A percentile compares a stretch with the other conserved stretches of the same genome.
Evolutionary conservation across 208 protist genomes (phyloP).

Genomic region (Leishmania aethiopica): DNA sequence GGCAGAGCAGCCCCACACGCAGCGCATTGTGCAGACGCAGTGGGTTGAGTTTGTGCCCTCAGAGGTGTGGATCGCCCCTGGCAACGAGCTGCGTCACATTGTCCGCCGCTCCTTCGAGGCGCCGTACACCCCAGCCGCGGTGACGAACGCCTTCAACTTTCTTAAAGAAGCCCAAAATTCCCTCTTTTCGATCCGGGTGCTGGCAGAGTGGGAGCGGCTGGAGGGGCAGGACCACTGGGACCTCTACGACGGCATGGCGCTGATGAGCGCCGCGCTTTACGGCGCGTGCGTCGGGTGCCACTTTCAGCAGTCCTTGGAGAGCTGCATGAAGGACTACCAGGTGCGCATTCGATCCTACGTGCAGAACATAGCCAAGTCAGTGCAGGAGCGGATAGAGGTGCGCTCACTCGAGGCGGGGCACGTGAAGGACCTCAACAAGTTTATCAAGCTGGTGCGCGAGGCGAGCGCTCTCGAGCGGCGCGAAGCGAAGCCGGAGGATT

Average conservation of each 20-base stretch:
- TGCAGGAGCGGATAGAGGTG: slow-evolving; percentile 17
- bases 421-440: slow-evolving; percentile 16
- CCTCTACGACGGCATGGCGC: slow-evolving; percentile 37
- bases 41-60: slow-evolving; percentile 60
- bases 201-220: slow-evolving; percentile 46
- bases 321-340: slow-evolving; percentile 25
- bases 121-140: slow-evolving; percentile 11
- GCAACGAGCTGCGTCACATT: slow-evolving; percentile 27
- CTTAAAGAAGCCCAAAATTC: slow-evolving; percentile 46
- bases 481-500: slow-evolving; percentile 45
- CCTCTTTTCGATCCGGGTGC: slow-evolving; percentile 46
- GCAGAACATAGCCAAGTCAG: slow-evolving; percentile 19
- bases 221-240: slow-evolving; percentile 35
- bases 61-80: slow-evolving; percentile 22
- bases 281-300: slow-evolving; percentile 20
- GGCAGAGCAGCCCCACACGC: slow-evolving; percentile 19
- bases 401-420: slow-evolving; percentile 5
- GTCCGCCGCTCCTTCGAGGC: slow-evolving; percentile 41
- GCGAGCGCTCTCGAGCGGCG: slow-evolving; percentile 26
- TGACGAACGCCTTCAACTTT: slow-evolving; percentile 53
- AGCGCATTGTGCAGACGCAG: slow-evolving; percentile 27
- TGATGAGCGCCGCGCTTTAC: slow-evolving; percentile 47
- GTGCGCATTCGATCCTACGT: slow-evolving; percentile 20
- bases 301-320: slow-evolving; percentile 3
- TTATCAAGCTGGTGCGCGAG: slow-evolving; percentile 19